These are phyloP conservation scores for Stropharia rugosoannulata DNA, from an alignment of 768 basidiomycete genomes.

Conservation along the genomic window DNA sequence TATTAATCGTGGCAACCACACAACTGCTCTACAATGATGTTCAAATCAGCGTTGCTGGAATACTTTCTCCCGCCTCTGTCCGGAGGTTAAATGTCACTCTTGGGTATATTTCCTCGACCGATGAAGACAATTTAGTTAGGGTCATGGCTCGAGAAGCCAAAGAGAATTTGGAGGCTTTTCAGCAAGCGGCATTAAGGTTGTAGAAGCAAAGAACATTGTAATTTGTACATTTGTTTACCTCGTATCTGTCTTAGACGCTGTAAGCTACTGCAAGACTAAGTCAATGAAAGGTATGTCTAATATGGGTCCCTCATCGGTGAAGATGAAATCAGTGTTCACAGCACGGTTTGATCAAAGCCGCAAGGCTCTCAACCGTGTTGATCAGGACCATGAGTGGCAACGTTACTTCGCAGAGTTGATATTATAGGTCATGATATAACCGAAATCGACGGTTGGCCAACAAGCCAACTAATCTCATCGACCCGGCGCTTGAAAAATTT, in stretches of 20 bases:
- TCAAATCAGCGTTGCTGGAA: constrained; percentile 7
- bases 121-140: constrained; percentile 69
- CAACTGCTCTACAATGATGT: constrained; percentile 46
- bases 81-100: constrained; percentile 59
- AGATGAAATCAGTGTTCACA: constrained; percentile 1
- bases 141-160: constrained; percentile 75
- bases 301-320: constrained; percentile 49
- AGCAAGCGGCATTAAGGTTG: constrained; percentile 42
- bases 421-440: constrained; percentile 1
- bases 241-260: constrained; percentile 94
- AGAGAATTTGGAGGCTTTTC: constrained; percentile 53
- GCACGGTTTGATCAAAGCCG: not conserved
- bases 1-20: constrained; percentile 63
- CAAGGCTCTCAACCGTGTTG: constrained; percentile 14
- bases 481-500: constrained; percentile 67
- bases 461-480: constrained; percentile 70
- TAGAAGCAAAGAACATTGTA: constrained; percentile 11
- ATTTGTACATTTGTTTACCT: constrained; percentile 52
- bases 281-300: constrained; percentile 69
- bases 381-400: constrained; percentile 15
- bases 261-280: constrained; percentile 64
- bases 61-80: constrained; percentile 36
- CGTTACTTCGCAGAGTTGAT: constrained; percentile 16
- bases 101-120: constrained; percentile 67
- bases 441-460: constrained; percentile 37